Evolutionary conservation across 306 rosid genomes (phyloP).

Genomic region (Gastrolobium bilobum): DNA sequence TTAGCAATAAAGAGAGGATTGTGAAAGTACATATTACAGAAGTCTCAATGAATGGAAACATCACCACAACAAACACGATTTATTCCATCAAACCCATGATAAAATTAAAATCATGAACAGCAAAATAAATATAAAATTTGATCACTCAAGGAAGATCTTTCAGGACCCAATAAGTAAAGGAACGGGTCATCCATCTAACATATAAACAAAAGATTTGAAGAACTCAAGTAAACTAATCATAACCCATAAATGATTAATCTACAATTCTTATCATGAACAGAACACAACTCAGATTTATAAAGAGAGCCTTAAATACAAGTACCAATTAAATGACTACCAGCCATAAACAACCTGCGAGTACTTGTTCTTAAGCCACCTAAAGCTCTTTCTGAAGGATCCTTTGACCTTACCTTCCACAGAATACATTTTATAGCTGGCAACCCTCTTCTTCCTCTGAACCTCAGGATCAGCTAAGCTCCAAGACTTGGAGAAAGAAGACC

Average conservation of each 20-base stretch:
- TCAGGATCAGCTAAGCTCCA: constrained; percentile 75
- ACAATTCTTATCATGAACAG: constrained; percentile 34
- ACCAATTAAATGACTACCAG: constrained; percentile 58
- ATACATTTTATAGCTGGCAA: constrained; percentile 90
- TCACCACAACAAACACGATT: constrained; percentile 26
- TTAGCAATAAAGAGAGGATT: neutral
- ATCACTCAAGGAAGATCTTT: constrained; percentile 8
- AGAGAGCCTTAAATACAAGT: constrained; percentile 32
- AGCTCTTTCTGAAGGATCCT: constrained; percentile 86
- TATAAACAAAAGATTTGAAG: constrained; percentile 3
- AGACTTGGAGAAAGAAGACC: constrained; percentile 66
- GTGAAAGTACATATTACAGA: neutral
- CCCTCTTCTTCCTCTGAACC: constrained; percentile 90
- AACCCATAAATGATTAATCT: constrained; percentile 44
- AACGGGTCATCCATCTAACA: constrained; percentile 8
- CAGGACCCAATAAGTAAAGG: constrained; percentile 15
- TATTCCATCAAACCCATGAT: neutral
- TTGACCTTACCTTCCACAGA: constrained; percentile 88
- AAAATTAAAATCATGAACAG: constrained; percentile 12
- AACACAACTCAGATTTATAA: constrained; percentile 30
- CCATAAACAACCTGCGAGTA: constrained; percentile 79
- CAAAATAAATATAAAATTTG: constrained; percentile 31
- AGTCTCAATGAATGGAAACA: neutral
- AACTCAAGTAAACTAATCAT: constrained; percentile 35
- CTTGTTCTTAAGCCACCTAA: constrained; percentile 89